Evolutionary conservation across 73 alveolate genomes (phyloP).

Genomic region (Vitrella brassicaformis): DNA sequence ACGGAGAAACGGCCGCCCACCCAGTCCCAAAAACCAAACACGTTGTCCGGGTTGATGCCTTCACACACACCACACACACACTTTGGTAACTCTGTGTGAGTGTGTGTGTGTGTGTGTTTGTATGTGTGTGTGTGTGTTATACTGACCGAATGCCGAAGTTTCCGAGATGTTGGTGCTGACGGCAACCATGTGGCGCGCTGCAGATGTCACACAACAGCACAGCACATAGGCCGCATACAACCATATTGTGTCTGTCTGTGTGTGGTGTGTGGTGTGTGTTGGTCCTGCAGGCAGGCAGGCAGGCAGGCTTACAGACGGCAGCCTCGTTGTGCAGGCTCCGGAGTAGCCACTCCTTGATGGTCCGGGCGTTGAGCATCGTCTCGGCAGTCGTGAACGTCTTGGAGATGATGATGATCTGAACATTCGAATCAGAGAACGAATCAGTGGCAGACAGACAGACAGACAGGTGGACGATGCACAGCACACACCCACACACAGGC

Average conservation of each 20-base stretch:
- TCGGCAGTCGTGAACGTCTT: conserved; percentile 94
- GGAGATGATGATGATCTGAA: conserved; percentile 57
- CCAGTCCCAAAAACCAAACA: conserved; percentile 90
- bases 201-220: neutral
- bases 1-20: conserved; percentile 88
- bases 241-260: too few species aligned
- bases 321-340: neutral
- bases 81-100: too few species aligned
- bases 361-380: conserved; percentile 88
- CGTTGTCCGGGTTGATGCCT: conserved; percentile 55
- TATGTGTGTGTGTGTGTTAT: too few species aligned
- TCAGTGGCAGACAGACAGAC: neutral
- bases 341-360: conserved; percentile 54
- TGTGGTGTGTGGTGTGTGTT: too few species aligned
- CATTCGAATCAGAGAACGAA: neutral
- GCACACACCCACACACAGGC: neutral
- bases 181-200: conserved; percentile 64
- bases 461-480: neutral
- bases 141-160: conserved; percentile 68
- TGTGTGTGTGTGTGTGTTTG: too few species aligned
- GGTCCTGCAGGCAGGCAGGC: neutral
- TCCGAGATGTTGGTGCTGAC: conserved; percentile 66
- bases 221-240: too few species aligned
- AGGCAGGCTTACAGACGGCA: neutral
- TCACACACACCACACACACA: too few species aligned